Percentiles rank a stretch among this genome's conserved stretches.
These are phyloP conservation scores for Chimonanthus praecox DNA, from an alignment of 164 flowering plant species.

Conservation along the genomic window DNA sequence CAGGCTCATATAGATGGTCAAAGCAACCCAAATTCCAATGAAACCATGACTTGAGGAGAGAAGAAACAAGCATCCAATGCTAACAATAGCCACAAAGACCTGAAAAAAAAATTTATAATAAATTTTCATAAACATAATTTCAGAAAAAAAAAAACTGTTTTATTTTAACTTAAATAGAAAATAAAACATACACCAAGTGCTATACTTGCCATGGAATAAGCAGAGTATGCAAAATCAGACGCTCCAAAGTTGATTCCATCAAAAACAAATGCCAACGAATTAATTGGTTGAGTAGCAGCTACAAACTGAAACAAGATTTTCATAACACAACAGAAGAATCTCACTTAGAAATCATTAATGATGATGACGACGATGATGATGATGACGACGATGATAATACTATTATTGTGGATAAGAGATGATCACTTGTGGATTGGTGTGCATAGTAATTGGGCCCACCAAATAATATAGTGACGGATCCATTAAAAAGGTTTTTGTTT, in stretches of 20 bases:
- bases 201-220: conserved; percentile 66
- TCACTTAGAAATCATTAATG: neutral
- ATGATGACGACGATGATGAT: neutral
- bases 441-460: neutral
- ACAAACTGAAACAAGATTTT: conserved; percentile 53
- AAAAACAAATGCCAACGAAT: conserved; percentile 79
- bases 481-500: too few relatives aligned
- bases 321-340: neutral
- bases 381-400: neutral
- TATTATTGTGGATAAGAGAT: neutral
- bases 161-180: neutral
- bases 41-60: conserved; percentile 59
- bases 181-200: neutral
- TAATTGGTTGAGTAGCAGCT: conserved; percentile 78
- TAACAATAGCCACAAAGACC: conserved; percentile 71
- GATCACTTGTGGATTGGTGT: neutral
- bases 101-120: conserved; percentile 18
- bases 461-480: too few relatives aligned
- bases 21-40: conserved; percentile 81
- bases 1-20: conserved; percentile 71
- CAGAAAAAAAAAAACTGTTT: neutral
- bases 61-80: conserved; percentile 51
- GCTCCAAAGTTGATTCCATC: conserved; percentile 92
- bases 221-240: conserved; percentile 79
- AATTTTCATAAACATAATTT: neutral